Percentiles rank a stretch among this genome's conserved stretches.
Evolutionary conservation across 345 rosid genomes (phyloP).

Genomic region (Syzygium oleosum): DNA sequence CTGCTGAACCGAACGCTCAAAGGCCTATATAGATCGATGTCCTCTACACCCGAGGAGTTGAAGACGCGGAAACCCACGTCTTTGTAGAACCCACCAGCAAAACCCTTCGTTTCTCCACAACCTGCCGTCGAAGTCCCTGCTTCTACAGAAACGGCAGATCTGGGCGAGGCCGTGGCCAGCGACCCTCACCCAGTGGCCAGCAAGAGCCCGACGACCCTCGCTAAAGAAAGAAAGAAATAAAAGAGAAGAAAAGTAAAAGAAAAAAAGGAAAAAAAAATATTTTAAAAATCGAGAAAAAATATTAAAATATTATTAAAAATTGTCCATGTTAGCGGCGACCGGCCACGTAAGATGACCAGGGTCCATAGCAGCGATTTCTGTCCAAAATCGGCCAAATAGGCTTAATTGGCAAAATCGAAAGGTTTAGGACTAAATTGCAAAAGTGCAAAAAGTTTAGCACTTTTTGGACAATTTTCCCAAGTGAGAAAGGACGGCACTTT

Average conservation of each 20-base stretch:
- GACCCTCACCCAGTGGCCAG: no score
- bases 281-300: no score
- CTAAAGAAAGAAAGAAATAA: no score
- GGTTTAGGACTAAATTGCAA: fast-evolving
- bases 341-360: background rate
- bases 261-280: background rate
- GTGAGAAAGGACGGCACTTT: background rate
- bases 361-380: background rate
- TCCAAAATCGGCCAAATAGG: fast-evolving
- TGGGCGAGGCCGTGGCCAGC: background rate
- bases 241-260: no score
- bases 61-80: no score
- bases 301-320: background rate
- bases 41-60: no score
- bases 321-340: fast-evolving
- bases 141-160: background rate
- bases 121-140: background rate
- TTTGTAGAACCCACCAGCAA: no score
- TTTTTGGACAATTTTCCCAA: background rate
- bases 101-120: no score
- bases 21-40: no score
- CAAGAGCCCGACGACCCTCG: no score
- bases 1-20: background rate
- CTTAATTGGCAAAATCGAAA: background rate
- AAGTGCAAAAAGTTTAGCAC: background rate